Conservation (phyloP, 2,329 filamentous ascomycete genomes). For the Nakataea oryzae region DNA sequence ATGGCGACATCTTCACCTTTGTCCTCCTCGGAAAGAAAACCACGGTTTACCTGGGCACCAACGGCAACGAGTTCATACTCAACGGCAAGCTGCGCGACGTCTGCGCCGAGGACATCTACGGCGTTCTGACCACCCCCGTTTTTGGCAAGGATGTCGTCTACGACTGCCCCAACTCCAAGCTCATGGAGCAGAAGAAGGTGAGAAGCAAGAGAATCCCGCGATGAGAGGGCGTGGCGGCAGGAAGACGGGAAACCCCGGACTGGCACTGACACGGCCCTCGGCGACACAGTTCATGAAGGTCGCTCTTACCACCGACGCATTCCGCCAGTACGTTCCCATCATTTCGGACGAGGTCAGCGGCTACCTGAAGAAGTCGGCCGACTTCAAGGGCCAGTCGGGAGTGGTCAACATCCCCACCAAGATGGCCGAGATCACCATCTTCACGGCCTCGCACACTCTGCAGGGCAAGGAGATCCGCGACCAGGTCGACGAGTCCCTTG, state of each 20-base stretch:
- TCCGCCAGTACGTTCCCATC: conserved; percentile 56
- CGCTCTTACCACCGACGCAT: conserved; percentile 54
- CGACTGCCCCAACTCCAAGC: conserved; percentile 72
- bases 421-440: conserved; percentile 71
- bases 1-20: conserved; percentile 45
- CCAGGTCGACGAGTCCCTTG: conserved; percentile 62
- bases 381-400: conserved; percentile 50
- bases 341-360: conserved; percentile 59
- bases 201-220: no score
- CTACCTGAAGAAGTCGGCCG: conserved; percentile 47
- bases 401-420: conserved; percentile 52
- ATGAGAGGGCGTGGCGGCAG: no score
- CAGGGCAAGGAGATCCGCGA: conserved; percentile 68
- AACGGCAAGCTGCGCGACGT: conserved; percentile 43
- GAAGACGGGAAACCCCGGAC: no score
- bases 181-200: conserved; percentile 85
- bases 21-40: conserved; percentile 38
- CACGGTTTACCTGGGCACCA: conserved; percentile 36
- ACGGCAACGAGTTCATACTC: conserved; percentile 45
- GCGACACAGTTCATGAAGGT: conserved; percentile 54
- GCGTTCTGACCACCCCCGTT: conserved; percentile 38
- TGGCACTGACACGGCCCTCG: conserved; percentile 3
- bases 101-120: conserved; percentile 44
- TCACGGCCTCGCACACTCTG: conserved; percentile 66
- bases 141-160: conserved; percentile 76